These are phyloP conservation scores for Colletotrichum tamarilloi DNA, from an alignment of 2,329 filamentous ascomycete genomes.

Conservation along the genomic window DNA sequence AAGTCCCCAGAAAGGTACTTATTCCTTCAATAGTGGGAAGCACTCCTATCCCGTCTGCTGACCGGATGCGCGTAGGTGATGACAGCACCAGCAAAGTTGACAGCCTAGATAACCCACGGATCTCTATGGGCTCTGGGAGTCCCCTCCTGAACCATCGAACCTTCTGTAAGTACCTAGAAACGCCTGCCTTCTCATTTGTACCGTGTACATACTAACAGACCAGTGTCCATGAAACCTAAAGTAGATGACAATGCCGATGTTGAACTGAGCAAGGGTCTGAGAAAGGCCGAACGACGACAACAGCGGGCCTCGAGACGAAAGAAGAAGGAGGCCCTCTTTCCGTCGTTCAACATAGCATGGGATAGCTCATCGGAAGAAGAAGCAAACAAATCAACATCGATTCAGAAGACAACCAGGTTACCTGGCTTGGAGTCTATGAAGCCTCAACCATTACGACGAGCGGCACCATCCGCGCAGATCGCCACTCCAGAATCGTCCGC, in stretches of 20 bases:
- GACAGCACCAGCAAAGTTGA: neutral
- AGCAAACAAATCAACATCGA: neutral
- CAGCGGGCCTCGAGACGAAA: conserved; percentile 4
- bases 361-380: neutral
- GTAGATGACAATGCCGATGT: conserved; percentile 25
- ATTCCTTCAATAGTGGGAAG: neutral
- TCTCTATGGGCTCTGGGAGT: neutral
- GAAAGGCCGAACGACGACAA: neutral
- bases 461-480: neutral
- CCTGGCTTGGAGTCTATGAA: neutral
- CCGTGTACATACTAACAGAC: neutral
- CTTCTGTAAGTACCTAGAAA: conserved; percentile 3
- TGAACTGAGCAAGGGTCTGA: conserved; percentile 25
- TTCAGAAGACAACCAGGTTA: neutral
- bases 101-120: neutral
- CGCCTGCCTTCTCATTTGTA: no score
- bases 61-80: neutral
- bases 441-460: neutral
- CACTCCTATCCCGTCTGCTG: neutral
- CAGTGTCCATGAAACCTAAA: conserved; percentile 30
- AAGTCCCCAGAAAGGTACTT: conserved; percentile 15
- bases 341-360: neutral
- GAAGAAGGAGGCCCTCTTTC: neutral
- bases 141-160: conserved; percentile 15
- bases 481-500: neutral